Percentiles rank a stretch among this genome's conserved stretches.
These are phyloP conservation scores for Pestalotiopsis sp. DNA, from an alignment of 2,329 filamentous ascomycete genomes.

Conservation along the genomic window DNA sequence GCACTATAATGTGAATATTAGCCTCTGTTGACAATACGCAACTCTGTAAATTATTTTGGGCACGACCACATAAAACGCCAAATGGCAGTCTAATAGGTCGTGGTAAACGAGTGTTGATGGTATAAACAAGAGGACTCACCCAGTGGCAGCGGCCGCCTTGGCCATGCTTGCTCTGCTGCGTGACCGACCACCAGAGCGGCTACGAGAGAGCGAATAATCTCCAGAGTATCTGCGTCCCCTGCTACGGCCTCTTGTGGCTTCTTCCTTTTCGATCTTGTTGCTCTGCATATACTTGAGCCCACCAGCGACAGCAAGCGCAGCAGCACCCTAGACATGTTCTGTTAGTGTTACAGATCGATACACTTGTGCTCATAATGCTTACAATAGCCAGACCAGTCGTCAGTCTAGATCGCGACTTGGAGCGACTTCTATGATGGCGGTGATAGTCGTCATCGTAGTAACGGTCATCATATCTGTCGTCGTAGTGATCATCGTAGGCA, in stretches of 20 bases:
- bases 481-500: conserved; percentile 58
- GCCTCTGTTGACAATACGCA: not conserved
- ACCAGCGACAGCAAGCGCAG: conserved; percentile 66
- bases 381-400: conserved; percentile 66
- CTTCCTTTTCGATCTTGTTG: conserved; percentile 62
- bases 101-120: not conserved
- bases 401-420: conserved; percentile 44
- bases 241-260: conserved; percentile 58
- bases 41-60: not conserved
- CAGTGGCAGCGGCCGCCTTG: conserved; percentile 60
- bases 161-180: conserved; percentile 40
- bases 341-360: not conserved
- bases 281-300: conserved; percentile 66
- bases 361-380: conserved; percentile 17
- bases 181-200: conserved; percentile 40
- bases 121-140: conserved; percentile 23
- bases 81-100: not conserved
- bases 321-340: conserved; percentile 40
- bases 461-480: conserved; percentile 42
- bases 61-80: not conserved
- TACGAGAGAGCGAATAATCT: conserved; percentile 48
- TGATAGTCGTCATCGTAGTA: conserved; percentile 34
- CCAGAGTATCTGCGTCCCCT: conserved; percentile 47
- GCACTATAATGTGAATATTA: conserved; percentile 38
- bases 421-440: conserved; percentile 39